Percentiles rank a stretch among this genome's conserved stretches.
Conservation (phyloP, 2,329 filamentous ascomycete genomes). For the Teratosphaeria nubilosa region DNA sequence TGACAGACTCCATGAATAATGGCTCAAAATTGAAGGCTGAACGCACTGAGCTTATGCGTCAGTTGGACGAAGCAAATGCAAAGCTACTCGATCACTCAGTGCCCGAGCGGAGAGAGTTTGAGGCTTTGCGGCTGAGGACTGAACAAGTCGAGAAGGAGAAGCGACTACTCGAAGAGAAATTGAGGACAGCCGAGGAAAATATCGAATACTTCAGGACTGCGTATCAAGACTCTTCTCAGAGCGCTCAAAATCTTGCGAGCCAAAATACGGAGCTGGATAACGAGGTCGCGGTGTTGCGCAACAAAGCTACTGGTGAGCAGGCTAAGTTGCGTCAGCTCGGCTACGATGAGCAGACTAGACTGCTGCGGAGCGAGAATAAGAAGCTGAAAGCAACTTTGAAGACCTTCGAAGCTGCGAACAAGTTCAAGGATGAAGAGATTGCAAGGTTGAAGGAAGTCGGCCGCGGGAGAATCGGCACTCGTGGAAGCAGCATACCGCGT, state of each 20-base stretch:
- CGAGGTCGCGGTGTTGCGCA: slow-evolving; percentile 18
- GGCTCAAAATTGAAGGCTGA: slow-evolving; percentile 17
- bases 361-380: slow-evolving; percentile 16
- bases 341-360: slow-evolving; percentile 12
- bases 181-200: slow-evolving; percentile 34
- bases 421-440: slow-evolving; percentile 26
- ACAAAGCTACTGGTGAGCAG: slow-evolving; percentile 20
- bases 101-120: slow-evolving; percentile 25
- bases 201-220: slow-evolving; percentile 47
- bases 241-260: slow-evolving; percentile 34
- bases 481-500: slow-evolving; percentile 27
- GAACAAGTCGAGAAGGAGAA: slow-evolving; percentile 16
- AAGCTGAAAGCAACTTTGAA: slow-evolving; percentile 17
- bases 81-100: slow-evolving; percentile 18
- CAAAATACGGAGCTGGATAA: slow-evolving; percentile 40
- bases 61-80: slow-evolving; percentile 20
- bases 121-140: slow-evolving; percentile 13
- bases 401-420: slow-evolving; percentile 20
- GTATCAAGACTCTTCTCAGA: slow-evolving; percentile 50
- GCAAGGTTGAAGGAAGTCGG: slow-evolving; percentile 21
- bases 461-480: slow-evolving; percentile 25
- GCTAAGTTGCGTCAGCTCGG: slow-evolving; percentile 16
- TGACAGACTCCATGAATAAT: slow-evolving; percentile 10
- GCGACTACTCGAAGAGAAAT: slow-evolving; percentile 20
- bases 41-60: slow-evolving; percentile 16